Evolutionary conservation across 176 grass and related monocot species (phyloP).

Genomic region (Carex pumila): DNA sequence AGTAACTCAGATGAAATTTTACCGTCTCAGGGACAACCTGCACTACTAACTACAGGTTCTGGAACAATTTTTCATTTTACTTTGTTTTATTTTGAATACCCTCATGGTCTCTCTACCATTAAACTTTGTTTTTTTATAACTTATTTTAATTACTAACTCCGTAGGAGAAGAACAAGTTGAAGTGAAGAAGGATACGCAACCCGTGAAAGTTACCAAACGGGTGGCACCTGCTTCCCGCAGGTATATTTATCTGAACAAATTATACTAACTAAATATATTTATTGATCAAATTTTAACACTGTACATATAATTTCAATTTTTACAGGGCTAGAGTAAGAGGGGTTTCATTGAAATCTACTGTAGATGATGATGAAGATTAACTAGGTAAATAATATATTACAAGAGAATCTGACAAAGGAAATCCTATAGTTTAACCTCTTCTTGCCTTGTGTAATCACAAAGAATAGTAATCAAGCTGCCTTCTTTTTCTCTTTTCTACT

Average conservation of each 20-base stretch:
- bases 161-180: not conserved
- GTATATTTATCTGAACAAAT: constrained; percentile 17
- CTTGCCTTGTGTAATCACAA: not conserved
- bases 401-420: not conserved
- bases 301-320: constrained; percentile 12
- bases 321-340: constrained; percentile 61
- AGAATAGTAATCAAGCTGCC: not conserved
- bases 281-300: constrained; percentile 7
- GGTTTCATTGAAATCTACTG: constrained; percentile 57
- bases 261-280: constrained; percentile 13
- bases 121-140: not conserved
- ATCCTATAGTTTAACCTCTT: not conserved
- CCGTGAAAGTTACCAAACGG: constrained; percentile 37
- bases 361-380: constrained; percentile 42
- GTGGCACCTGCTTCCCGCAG: constrained; percentile 38
- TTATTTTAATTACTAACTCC: not conserved
- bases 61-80: constrained; percentile 7
- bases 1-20: constrained; percentile 34
- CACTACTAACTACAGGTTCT: constrained; percentile 49
- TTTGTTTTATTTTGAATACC: not conserved
- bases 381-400: not conserved
- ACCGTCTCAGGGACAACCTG: constrained; percentile 29
- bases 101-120: not conserved
- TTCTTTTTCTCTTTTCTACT: not conserved
- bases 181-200: constrained; percentile 8